Evolutionary conservation across 1,139 yeast species (phyloP).

Genomic region (Diutina scorzettiae): DNA sequence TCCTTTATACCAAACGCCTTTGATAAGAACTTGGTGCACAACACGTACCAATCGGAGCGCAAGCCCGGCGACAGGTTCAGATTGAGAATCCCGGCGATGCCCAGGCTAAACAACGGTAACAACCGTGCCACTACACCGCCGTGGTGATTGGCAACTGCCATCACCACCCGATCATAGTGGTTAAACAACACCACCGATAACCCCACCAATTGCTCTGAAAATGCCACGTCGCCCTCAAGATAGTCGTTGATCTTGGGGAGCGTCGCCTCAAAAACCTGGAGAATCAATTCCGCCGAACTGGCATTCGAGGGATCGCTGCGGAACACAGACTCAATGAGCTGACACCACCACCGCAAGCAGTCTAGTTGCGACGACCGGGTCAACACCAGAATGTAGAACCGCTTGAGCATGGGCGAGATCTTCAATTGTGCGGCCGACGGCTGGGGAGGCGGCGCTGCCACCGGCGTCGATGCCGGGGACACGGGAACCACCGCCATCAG

Average conservation of each 20-base stretch:
- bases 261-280: constrained; percentile 64
- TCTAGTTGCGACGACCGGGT: constrained; percentile 1
- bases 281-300: constrained; percentile 30
- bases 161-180: constrained; percentile 32
- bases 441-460: background rate
- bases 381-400: background rate
- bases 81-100: constrained; percentile 60
- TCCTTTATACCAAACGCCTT: constrained; percentile 30
- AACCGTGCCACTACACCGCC: constrained; percentile 23
- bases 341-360: constrained; percentile 1
- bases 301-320: background rate
- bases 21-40: constrained; percentile 57
- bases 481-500: background rate
- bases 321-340: background rate
- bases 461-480: background rate
- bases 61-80: constrained; percentile 56
- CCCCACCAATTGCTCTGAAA: constrained; percentile 69
- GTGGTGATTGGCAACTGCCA: constrained; percentile 7
- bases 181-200: constrained; percentile 63
- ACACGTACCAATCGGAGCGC: constrained; percentile 68
- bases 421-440: background rate
- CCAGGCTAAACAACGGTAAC: constrained; percentile 58
- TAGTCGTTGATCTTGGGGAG: constrained; percentile 64
- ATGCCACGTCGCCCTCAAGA: constrained; percentile 50
- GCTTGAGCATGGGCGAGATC: background rate